Base-by-base conservation (phyloP, 352 stramenopile species). In the Phytopythium helicoides region DNA sequence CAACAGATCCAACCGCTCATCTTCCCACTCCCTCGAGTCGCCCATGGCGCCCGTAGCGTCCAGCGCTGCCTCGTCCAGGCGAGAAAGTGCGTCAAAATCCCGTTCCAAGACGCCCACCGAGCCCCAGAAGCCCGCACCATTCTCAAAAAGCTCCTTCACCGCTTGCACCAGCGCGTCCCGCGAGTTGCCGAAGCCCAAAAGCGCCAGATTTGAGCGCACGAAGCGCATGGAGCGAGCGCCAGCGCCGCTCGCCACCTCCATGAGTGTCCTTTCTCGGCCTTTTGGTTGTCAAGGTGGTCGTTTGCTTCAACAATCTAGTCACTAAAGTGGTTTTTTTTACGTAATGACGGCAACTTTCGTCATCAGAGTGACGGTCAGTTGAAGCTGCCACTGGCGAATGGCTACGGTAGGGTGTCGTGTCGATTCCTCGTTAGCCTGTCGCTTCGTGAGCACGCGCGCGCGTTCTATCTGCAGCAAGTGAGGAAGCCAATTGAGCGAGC, bases 71-170 rank as follows among this genome's bases (percentile, higher is more conserved):
- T 1, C 6, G 22, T 18, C 2, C 12, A 22, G 8, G 19, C 22
- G 0, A 4, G 28, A 34, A 22, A 34, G 3, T 9, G 15, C 39
- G 19, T 46, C 19, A 44, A 19, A 5, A 44, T 1, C 14, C 36
- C 10, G 5, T 1, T 9, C 23, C 19, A 46, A 19, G 8, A 11
- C n/a, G 1, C 8, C 19, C 10, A 23, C 1, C 3, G 14, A 16
- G 14, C 21, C 21, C 3, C 22, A n/a, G 38, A 8, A 16, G 10
- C n/a, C 16, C 54, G 22, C 44, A 90, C 82, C 78, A 54, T 93
- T 93, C 55, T 93, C 83, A 22, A 92, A 89, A 42, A 93, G 67
- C 60, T 93, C 83, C 52, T 92, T 92, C 10, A 87, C 75, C 10
- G 74, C 69, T 58, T 93, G 83, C 14, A 92, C 70, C 9, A 93